These are phyloP conservation scores for Daldinia loculata DNA, from an alignment of 495 filamentous ascomycete genomes.

Conservation along the genomic window DNA sequence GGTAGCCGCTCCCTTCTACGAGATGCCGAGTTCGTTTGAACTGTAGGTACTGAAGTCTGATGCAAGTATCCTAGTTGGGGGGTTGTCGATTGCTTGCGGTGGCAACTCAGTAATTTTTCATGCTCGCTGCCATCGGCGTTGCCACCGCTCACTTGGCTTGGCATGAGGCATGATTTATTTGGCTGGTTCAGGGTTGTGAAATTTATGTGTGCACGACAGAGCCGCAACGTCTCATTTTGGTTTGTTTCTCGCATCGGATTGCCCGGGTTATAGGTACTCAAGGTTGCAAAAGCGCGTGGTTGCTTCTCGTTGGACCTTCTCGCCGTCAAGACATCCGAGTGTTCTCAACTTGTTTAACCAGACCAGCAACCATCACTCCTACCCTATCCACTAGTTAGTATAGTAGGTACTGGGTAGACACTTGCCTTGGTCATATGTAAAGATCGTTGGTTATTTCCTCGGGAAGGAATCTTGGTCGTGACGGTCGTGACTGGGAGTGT, in stretches of 20 bases:
- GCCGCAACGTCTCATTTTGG: neutral
- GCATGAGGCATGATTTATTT: neutral
- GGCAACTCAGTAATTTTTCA: neutral
- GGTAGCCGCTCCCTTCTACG: neutral
- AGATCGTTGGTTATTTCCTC: neutral
- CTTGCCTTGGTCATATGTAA: constrained; percentile 1
- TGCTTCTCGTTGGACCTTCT: neutral
- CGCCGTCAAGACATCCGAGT: neutral
- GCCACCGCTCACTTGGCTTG: neutral
- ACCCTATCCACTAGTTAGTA: neutral
- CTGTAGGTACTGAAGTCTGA: neutral
- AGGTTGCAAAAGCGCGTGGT: neutral
- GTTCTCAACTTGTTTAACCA: neutral
- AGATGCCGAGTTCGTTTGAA: neutral
- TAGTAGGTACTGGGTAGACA: neutral
- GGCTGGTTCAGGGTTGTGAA: neutral
- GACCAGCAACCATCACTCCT: constrained; percentile 3
- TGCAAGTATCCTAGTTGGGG: neutral
- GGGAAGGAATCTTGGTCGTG: constrained; percentile 10
- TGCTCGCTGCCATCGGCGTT: neutral
- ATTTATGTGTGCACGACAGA: neutral
- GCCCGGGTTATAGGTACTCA: neutral
- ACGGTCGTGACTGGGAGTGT: neutral
- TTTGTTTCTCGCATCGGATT: neutral
- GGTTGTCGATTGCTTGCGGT: neutral